A percentile compares a stretch with the other conserved stretches of the same genome.
Evolutionary conservation across 768 basidiomycete genomes (phyloP).

Genomic region (Amanita phalloides): DNA sequence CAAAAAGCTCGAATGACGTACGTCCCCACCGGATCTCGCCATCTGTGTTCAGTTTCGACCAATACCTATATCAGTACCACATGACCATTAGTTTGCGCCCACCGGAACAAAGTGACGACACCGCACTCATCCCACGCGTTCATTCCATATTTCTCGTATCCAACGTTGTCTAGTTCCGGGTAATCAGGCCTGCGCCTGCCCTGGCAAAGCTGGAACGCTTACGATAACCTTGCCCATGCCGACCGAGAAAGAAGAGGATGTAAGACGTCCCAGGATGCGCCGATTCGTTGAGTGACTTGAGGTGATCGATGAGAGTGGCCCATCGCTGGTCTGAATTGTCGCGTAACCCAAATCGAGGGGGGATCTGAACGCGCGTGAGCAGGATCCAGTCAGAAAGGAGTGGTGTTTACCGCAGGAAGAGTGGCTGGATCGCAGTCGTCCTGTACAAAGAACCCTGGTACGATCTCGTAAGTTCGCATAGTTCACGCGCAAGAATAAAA

Average conservation of each 20-base stretch:
- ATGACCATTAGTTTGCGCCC: not conserved
- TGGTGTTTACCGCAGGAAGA: conserved; percentile 8
- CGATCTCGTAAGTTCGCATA: no score
- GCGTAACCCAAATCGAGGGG: conserved; percentile 45
- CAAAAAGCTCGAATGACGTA: conserved; percentile 23
- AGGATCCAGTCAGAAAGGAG: not conserved
- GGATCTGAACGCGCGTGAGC: conserved; percentile 26
- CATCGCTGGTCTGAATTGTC: conserved; percentile 41
- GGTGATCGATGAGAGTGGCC: conserved; percentile 27
- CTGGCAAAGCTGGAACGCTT: conserved; percentile 15
- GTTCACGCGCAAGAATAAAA: no score
- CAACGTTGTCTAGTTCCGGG: conserved; percentile 50
- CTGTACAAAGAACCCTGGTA: no score
- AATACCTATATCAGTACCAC: conserved; percentile 31
- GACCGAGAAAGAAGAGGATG: conserved; percentile 55
- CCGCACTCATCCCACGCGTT: conserved; percentile 52
- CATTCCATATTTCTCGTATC: conserved; percentile 43
- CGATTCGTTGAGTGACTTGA: conserved; percentile 36
- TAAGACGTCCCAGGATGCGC: conserved; percentile 30
- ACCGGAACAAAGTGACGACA: not conserved
- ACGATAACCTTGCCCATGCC: conserved; percentile 74
- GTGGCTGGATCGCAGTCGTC: not conserved
- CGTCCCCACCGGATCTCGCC: conserved; percentile 66
- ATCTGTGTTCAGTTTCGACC: conserved; percentile 55
- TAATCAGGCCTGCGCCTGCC: not conserved